Conservation (phyloP, 306 rosid genomes). For the Delonix regia region DNA sequence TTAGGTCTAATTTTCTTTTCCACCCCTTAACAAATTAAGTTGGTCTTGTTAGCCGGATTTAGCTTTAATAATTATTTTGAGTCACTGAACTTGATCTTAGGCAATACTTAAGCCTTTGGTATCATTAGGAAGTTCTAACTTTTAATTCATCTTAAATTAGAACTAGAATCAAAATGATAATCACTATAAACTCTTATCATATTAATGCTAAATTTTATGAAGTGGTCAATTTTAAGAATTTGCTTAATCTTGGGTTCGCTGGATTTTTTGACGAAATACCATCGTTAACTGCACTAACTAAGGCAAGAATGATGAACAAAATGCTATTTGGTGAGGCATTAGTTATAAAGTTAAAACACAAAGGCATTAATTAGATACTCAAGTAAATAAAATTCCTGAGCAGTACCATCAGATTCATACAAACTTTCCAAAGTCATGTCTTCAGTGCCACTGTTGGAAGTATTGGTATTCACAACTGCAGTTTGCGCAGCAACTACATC, state of each 20-base stretch:
- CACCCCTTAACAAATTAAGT: background rate
- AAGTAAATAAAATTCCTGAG: constrained; percentile 11
- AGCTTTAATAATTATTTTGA: constrained; percentile 4
- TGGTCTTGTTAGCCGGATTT: constrained; percentile 14
- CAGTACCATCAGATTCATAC: constrained; percentile 70
- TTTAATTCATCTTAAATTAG: background rate
- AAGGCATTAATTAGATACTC: constrained; percentile 12
- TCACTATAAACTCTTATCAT: background rate
- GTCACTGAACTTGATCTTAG: background rate
- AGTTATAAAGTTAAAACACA: constrained; percentile 25
- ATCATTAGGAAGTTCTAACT: constrained; percentile 5
- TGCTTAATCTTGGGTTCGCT: constrained; percentile 15
- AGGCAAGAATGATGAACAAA: constrained; percentile 33
- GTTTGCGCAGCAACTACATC: constrained; percentile 75
- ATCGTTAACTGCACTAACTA: constrained; percentile 20
- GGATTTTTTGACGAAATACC: constrained; percentile 3
- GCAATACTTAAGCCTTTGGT: background rate
- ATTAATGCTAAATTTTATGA: constrained; percentile 8
- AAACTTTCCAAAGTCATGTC: constrained; percentile 45
- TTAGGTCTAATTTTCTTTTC: background rate
- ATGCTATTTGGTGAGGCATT: constrained; percentile 13
- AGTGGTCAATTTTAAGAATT: background rate
- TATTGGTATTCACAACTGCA: constrained; percentile 48
- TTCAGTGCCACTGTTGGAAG: constrained; percentile 44
- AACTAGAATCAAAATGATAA: constrained; percentile 18